Evolutionary conservation across 495 filamentous ascomycete species (phyloP), one percentile per base, ranked within the genome.

Genomic region (Cetradonia linearis): DNA sequence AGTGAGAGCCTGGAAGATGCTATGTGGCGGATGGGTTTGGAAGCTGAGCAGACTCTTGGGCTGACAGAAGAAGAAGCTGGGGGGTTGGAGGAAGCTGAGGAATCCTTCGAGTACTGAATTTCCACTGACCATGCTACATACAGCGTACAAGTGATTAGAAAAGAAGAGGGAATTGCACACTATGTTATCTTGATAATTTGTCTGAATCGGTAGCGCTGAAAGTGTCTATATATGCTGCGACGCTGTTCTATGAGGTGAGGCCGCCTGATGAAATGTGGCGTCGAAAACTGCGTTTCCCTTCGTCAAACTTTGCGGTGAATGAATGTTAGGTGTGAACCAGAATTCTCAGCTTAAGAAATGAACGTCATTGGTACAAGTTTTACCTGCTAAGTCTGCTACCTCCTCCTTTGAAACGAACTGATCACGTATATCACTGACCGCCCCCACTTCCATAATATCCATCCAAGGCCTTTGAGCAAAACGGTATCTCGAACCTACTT

Each of bases 1-100:
- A 44, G 54, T 27, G 50, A 58, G 31, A 50, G 46, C 49, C 40
- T 62, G 30, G 68, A 69, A 25, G 67, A 70, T 46, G 59, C 62
- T 37, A 66, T 69, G 61, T 70, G 68, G 68, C 60, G 25, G 1
- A 30, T 27, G 34, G 68, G 68, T 10, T 37, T 68, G 28, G 61
- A 47, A 30, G 67, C 67, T 54, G 61, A 65, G 23, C 55, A 59
- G 47, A 47, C 46, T 5, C 30, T 54, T 30, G 30, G 20, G 8
- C 18, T 34, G 33, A 8, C 11, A 30, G 50, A 54, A 3, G n/a
- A 40, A 14, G 36, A 16, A 28, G 11, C 28, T 28, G 34, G 13
- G 2, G 20, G n/a, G 40, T 8, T 4, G 13, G n/a, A 20, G n/a
- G 5, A 8, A 20, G 20, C n/a, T 20, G n/a, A 20, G 11, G 18